These are phyloP conservation scores for Herpetomonas samuelpessoai DNA, from an alignment of 208 protist genomes.

Conservation along the genomic window DNA sequence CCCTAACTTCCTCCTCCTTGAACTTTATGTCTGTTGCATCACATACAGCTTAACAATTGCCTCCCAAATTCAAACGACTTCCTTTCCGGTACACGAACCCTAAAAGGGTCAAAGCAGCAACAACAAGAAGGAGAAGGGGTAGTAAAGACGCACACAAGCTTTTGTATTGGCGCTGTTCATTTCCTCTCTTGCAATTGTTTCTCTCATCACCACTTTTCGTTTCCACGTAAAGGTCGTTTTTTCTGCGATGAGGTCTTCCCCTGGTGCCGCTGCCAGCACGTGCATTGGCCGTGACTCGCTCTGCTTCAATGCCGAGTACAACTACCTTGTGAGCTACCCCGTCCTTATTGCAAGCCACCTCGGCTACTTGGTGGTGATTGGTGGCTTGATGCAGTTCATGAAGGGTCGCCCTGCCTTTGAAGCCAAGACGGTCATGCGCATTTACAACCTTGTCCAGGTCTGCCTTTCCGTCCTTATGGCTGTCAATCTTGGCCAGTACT, in stretches of 20 bases:
- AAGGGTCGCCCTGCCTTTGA: constrained; percentile 29
- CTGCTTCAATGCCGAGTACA: constrained; percentile 66
- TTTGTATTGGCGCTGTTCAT: not conserved
- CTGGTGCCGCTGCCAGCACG: not conserved
- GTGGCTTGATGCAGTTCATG: constrained; percentile 57
- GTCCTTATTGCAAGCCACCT: constrained; percentile 50
- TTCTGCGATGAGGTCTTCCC: not conserved
- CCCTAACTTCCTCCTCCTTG: no score
- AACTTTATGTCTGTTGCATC: no score
- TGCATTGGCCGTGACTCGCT: constrained; percentile 55
- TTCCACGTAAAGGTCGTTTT: no score
- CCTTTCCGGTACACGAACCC: no score
- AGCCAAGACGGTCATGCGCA: constrained; percentile 57
- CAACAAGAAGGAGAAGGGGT: no score
- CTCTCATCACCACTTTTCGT: not conserved
- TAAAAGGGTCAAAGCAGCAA: no score
- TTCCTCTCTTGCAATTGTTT: not conserved
- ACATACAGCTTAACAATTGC: no score
- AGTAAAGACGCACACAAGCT: no score
- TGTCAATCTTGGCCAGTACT: constrained; percentile 41
- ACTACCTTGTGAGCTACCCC: constrained; percentile 52
- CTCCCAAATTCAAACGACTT: no score
- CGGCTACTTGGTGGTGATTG: constrained; percentile 61
- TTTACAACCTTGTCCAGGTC: constrained; percentile 88
- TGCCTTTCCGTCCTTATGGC: constrained; percentile 77